phyloP scores from a whole-genome alignment of 2,329 filamentous ascomycete genomes.

The Rutstroemia sp. region DNA sequence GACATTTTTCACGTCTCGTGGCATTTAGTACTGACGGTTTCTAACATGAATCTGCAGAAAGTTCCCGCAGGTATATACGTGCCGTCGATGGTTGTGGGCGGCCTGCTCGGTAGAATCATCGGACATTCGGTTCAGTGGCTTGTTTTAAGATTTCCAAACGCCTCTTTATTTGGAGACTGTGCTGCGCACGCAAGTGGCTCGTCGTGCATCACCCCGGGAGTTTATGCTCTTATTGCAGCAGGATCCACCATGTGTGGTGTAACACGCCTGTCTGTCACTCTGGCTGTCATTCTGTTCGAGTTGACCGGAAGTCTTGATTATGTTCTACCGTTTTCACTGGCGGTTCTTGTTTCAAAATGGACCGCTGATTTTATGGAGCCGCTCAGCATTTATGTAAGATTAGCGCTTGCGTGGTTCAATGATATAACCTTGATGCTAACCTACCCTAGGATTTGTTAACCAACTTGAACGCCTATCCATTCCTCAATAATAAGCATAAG shows the following conservation, averaged over 20 bases:
- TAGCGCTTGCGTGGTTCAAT: too few species aligned
- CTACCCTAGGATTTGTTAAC: conserved; percentile 69
- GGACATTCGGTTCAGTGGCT: conserved; percentile 80
- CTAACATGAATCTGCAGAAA: conserved; percentile 45
- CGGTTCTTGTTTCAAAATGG: conserved; percentile 95
- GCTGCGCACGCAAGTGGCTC: conserved; percentile 59
- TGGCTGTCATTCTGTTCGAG: conserved; percentile 94
- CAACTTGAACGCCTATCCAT: conserved; percentile 95
- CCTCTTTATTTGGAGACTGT: conserved; percentile 68
- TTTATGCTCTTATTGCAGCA: conserved; percentile 90
- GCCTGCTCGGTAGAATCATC: conserved; percentile 79
- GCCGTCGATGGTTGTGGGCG: conserved; percentile 96
- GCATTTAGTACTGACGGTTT: neutral
- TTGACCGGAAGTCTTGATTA: conserved; percentile 92
- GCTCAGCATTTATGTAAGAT: conserved; percentile 75
- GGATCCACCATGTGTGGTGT: conserved; percentile 98
- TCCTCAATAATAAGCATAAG: conserved; percentile 93
- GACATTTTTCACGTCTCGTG: neutral
- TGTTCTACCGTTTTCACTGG: conserved; percentile 87
- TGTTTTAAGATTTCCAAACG: conserved; percentile 65
- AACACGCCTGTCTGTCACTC: conserved; percentile 83
- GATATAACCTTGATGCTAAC: conserved; percentile 16
- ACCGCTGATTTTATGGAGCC: conserved; percentile 93
- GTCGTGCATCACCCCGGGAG: conserved; percentile 89
- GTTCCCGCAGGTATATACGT: conserved; percentile 96